Base-by-base conservation (phyloP, 2,329 filamentous ascomycete genomes). In the Trichoderma simmonsii region DNA sequence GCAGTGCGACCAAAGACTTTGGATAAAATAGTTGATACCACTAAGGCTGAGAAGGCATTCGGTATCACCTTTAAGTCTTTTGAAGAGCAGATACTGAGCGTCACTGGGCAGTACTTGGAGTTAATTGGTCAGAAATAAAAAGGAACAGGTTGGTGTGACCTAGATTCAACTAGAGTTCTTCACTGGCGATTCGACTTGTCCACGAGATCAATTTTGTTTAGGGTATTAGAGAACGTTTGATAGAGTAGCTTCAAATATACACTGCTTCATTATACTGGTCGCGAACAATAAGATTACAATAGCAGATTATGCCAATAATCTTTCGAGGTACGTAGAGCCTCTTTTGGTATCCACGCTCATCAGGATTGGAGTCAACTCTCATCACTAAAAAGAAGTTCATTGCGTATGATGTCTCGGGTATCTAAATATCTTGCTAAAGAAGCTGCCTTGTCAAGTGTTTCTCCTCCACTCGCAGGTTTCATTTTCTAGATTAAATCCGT, bases 31-130 rank as follows among this genome's bases (percentile, higher is more conserved):
- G 21, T 79, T 26, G 78, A 80, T 72, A 72, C 77, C 6, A 77
- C 74, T 7, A 75, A 75, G 61, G 79, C 80, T 1, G 78, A 81
- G 68, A 73, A 79, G 68, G 74, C 75, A 3, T 79, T 82, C 71
- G 80, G 79, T 0, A 77, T 81, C 54, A 77, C 76, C 59, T 79
- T 81, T 48, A 72, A 75, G 26, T 73, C 74, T 1, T 81, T 78
- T 61, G 80, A 82, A 70, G 79, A 81, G 72, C 80, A 81, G 63
- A 77, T 82, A 9, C 76, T 76, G 54, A 78, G 76, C 57, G 76
- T 80, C 14, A 77, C 79, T 9, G 77, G 75, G 8, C 80, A 82
- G 68, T 82, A 80, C 71, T 71, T 82, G 8, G 77, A 78, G 62
- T 72, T 82, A 21, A 24, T 56, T 48, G 64, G 48, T 9, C 61